phyloP scores from a whole-genome alignment of 495 filamentous ascomycete species.

The Penicillium tannophilum region DNA sequence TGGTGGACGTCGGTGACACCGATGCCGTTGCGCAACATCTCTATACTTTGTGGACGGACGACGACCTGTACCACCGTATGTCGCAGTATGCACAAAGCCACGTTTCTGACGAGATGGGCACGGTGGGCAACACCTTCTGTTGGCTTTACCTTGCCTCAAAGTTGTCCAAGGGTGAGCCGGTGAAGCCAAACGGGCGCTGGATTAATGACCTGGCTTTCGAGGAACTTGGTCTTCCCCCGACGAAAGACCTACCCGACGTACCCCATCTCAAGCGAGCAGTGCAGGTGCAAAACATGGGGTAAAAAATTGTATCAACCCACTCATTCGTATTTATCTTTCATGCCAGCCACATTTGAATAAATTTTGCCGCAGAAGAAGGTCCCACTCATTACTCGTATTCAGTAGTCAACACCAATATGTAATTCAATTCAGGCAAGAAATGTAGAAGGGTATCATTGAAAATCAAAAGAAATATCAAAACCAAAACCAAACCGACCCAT shows the following conservation, averaged over 20 bases:
- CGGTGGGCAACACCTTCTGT: constrained; percentile 74
- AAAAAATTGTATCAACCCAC: neutral
- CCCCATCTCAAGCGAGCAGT: constrained; percentile 51
- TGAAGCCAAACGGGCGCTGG: constrained; percentile 61
- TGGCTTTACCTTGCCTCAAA: constrained; percentile 79
- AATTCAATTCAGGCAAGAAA: constrained; percentile 5
- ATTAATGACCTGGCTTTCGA: constrained; percentile 78
- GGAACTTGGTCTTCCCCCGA: constrained; percentile 50
- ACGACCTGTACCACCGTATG: constrained; percentile 66
- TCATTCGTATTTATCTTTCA: neutral
- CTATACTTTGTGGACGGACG: constrained; percentile 68
- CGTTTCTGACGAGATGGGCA: constrained; percentile 82
- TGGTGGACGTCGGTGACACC: constrained; percentile 73
- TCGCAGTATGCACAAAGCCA: constrained; percentile 62
- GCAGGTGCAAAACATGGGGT: constrained; percentile 37
- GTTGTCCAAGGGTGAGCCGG: constrained; percentile 51
- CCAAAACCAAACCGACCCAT: neutral
- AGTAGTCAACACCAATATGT: neutral
- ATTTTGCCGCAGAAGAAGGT: neutral
- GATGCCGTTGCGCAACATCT: constrained; percentile 72
- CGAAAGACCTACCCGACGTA: constrained; percentile 7
- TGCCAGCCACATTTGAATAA: neutral
- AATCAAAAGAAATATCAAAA: constrained; percentile 7
- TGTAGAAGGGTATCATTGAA: constrained; percentile 28
- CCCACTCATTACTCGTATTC: neutral